Conservation (phyloP, 352 stramenopile species). For the Globisporangium orthogonon region DNA sequence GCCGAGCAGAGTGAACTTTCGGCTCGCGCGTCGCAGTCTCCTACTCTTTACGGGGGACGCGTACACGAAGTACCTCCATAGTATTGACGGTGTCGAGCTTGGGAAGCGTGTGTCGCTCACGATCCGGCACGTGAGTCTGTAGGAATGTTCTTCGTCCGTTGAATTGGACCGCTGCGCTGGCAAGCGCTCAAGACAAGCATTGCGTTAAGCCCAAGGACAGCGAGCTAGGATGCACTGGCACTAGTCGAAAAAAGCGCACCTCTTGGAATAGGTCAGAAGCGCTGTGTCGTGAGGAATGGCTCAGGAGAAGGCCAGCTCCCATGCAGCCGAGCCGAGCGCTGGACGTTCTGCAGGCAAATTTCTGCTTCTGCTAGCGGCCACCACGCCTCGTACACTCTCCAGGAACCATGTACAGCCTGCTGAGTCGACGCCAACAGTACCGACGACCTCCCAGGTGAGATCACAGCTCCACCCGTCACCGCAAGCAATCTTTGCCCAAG, state of each 20-base stretch:
- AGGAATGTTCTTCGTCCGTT: not conserved
- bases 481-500: conserved; percentile 1
- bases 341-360: not conserved
- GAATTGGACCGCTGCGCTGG: no score
- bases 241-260: no score
- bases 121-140: conserved; percentile 36
- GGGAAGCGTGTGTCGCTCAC: conserved; percentile 52
- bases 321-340: not conserved
- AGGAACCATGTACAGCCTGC: not conserved
- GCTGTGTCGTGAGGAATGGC: no score
- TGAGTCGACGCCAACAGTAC: not conserved
- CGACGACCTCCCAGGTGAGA: not conserved
- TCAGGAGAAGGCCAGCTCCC: not conserved
- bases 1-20: conserved; percentile 17
- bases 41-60: conserved; percentile 51
- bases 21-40: conserved; percentile 42
- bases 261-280: not conserved
- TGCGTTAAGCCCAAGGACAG: no score
- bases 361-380: not conserved
- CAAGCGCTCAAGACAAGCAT: no score
- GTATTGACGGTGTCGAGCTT: conserved; percentile 42
- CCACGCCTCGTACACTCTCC: not conserved
- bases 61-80: conserved; percentile 55
- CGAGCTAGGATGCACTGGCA: no score
- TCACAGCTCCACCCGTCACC: not conserved